phyloP scores from a whole-genome alignment of 2,329 filamentous ascomycete genomes.

The Verticillium zaregamsianum region DNA sequence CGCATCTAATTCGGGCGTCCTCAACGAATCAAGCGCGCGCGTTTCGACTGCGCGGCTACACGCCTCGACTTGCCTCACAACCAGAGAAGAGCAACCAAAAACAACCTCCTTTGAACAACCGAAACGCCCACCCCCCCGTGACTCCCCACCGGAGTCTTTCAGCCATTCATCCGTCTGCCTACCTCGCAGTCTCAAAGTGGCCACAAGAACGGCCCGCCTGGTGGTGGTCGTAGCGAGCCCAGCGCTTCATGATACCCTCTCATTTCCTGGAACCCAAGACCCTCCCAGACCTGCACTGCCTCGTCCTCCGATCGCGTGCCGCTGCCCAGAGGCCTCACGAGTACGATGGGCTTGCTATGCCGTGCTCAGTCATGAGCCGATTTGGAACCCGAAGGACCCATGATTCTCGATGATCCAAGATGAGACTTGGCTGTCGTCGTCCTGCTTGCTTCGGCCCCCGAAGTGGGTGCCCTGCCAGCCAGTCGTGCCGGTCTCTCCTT shows the following conservation, averaged over 20 bases:
- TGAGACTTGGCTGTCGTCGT: neutral
- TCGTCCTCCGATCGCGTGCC: conserved; percentile 14
- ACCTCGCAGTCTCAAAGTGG: neutral
- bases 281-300: conserved; percentile 24
- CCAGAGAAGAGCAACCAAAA: neutral
- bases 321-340: neutral
- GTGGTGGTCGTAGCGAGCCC: conserved; percentile 7
- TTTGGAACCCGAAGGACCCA: no score
- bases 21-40: conserved; percentile 12
- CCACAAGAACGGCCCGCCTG: neutral
- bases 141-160: neutral
- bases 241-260: conserved; percentile 28
- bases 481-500: neutral
- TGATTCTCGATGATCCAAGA: neutral
- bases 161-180: neutral
- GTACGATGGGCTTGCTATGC: neutral
- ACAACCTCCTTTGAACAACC: neutral
- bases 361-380: neutral
- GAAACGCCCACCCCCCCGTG: neutral
- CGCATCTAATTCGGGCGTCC: neutral
- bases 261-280: conserved; percentile 17
- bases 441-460: neutral
- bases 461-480: neutral
- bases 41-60: conserved; percentile 12
- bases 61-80: no score